These are phyloP conservation scores for Aegilops umbellulata DNA, from an alignment of 176 grass and related monocot genomes.

Conservation along the genomic window DNA sequence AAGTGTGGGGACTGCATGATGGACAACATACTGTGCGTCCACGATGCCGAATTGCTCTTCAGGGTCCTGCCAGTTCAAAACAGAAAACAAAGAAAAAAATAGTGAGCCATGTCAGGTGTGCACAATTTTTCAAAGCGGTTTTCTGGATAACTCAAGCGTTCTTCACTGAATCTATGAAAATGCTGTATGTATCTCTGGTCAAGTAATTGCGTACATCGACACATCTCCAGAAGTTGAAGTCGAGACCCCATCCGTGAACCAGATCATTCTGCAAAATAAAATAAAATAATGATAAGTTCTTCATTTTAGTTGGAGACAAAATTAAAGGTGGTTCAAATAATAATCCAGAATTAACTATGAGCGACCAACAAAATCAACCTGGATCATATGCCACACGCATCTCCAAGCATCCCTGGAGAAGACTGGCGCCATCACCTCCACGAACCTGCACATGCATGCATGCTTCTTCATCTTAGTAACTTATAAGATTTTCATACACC, in stretches of 20 bases:
- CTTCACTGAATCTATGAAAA: neutral
- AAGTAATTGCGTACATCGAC: slow-evolving; percentile 13
- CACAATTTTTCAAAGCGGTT: neutral
- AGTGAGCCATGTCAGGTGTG: neutral
- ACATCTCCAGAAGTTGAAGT: slow-evolving; percentile 43
- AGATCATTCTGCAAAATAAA: slow-evolving; percentile 1
- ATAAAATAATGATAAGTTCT: neutral
- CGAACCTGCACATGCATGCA: slow-evolving; percentile 4
- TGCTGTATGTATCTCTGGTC: neutral
- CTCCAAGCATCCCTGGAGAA: slow-evolving; percentile 35
- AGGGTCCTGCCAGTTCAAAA: neutral
- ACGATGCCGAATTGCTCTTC: neutral
- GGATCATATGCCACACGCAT: slow-evolving; percentile 52
- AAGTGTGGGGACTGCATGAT: slow-evolving; percentile 22
- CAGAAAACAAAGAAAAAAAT: neutral
- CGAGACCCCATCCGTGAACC: slow-evolving; percentile 31
- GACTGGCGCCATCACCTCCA: slow-evolving; percentile 44
- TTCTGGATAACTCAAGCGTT: neutral
- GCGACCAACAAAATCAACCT: neutral
- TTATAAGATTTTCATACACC: neutral
- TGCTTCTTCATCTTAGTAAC: neutral
- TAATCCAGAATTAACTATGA: too few species aligned
- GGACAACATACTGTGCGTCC: slow-evolving; percentile 23
- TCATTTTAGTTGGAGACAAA: neutral
- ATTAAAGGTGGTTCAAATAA: neutral